These are phyloP conservation scores for Escallonia rubra DNA, from an alignment of 129 eudicot species.

Conservation along the genomic window DNA sequence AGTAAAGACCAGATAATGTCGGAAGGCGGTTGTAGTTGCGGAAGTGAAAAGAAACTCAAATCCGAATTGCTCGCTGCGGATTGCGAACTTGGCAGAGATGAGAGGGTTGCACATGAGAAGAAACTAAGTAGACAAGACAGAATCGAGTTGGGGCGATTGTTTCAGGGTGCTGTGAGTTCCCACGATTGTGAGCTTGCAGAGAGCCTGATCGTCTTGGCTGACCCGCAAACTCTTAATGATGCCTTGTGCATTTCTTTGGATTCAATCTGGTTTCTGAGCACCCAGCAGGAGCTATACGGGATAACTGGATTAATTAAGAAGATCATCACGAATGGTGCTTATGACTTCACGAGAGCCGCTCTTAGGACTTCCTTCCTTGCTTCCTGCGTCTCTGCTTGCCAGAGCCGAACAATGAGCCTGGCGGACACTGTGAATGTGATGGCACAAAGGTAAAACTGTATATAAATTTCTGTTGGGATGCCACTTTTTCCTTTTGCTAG, in stretches of 20 bases:
- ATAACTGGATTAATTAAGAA: constrained; percentile 72
- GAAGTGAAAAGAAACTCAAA: constrained; percentile 60
- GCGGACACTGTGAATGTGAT: constrained; percentile 87
- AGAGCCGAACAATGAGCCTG: constrained; percentile 84
- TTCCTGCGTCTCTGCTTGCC: constrained; percentile 95
- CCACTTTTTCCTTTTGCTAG: no score
- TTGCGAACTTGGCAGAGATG: constrained; percentile 35
- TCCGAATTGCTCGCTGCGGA: constrained; percentile 36
- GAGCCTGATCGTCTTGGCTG: constrained; percentile 68
- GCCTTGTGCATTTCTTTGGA: constrained; percentile 88
- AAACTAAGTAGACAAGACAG: constrained; percentile 86
- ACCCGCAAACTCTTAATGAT: constrained; percentile 84
- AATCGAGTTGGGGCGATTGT: constrained; percentile 77
- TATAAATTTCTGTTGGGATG: no score
- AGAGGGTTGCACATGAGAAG: constrained; percentile 39
- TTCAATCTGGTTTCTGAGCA: constrained; percentile 84
- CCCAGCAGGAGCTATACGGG: constrained; percentile 62
- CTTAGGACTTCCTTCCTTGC: constrained; percentile 94
- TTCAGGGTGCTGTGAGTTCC: constrained; percentile 88
- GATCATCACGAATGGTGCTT: constrained; percentile 77
- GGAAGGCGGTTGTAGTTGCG: constrained; percentile 35
- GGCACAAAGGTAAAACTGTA: constrained; percentile 67
- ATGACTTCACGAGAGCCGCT: constrained; percentile 91
- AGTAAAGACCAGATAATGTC: constrained; percentile 28
- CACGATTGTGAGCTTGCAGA: constrained; percentile 92